These are phyloP conservation scores for Ochromonadaceae sp. DNA, from an alignment of 352 stramenopile species.

Conservation along the genomic window DNA sequence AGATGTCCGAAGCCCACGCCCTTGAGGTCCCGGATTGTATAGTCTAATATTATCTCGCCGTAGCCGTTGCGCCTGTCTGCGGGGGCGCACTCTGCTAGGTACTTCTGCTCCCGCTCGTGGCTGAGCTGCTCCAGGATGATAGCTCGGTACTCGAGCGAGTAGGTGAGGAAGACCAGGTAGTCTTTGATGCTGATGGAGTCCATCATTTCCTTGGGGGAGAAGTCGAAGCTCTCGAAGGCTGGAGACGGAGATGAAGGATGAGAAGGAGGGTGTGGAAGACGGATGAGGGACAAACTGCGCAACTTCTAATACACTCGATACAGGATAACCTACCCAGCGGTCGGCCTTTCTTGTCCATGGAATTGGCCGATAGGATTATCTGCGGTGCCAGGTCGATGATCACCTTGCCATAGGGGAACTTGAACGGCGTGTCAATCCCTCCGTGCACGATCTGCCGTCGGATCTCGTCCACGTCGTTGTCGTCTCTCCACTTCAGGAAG, in stretches of 20 bases:
- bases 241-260: not conserved
- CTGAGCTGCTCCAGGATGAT: not conserved
- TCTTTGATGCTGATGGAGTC: not conserved
- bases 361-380: too few species aligned
- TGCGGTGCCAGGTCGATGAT: not conserved
- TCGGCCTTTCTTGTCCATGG: too few species aligned
- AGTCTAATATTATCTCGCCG: conserved; percentile 1
- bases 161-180: not conserved
- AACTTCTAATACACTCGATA: too few species aligned
- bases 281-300: too few species aligned
- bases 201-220: not conserved
- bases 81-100: not conserved
- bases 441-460: conserved; percentile 5
- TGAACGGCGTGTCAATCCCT: not conserved
- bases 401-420: not conserved
- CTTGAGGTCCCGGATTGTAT: conserved; percentile 7
- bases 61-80: not conserved
- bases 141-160: conserved; percentile 4
- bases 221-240: conserved; percentile 6
- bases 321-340: too few species aligned
- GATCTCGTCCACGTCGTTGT: conserved; percentile 7
- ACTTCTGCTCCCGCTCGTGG: conserved; percentile 1
- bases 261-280: not conserved
- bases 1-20: not conserved
- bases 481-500: conserved; percentile 3